phyloP scores from a whole-genome alignment of 371 early-diverging fungal genomes.

The Zychaea mexicana region DNA sequence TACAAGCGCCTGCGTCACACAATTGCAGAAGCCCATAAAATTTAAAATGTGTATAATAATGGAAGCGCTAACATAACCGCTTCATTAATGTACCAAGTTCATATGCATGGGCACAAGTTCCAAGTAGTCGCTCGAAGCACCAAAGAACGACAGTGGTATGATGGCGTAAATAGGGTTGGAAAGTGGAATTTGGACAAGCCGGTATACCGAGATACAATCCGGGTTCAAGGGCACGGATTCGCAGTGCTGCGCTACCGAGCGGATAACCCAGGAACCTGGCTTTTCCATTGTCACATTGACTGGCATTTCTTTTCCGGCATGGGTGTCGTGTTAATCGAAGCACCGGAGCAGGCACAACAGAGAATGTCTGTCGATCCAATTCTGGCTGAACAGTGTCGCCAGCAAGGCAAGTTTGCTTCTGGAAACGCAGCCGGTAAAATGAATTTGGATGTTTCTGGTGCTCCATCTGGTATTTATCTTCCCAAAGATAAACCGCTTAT shows the following conservation, averaged over 20 bases:
- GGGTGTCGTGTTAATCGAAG: conserved; percentile 65
- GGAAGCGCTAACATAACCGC: background rate
- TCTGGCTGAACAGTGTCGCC: conserved; percentile 31
- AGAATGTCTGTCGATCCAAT: conserved; percentile 33
- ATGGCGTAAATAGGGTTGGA: conserved; percentile 26
- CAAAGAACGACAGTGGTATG: conserved; percentile 19
- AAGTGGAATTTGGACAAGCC: conserved; percentile 52
- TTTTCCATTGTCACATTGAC: conserved; percentile 79
- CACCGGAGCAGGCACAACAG: conserved; percentile 59
- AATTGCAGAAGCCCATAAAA: too few relatives aligned
- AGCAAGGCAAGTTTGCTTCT: conserved; percentile 47
- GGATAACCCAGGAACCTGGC: conserved; percentile 80
- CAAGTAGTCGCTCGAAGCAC: conserved; percentile 63
- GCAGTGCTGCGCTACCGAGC: conserved; percentile 69
- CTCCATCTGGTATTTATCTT: conserved; percentile 41
- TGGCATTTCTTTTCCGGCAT: conserved; percentile 76
- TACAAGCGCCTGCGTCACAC: background rate
- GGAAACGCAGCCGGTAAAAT: conserved; percentile 78
- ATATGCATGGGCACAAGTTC: conserved; percentile 84
- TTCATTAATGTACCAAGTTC: conserved; percentile 44
- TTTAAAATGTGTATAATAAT: background rate
- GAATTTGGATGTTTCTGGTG: conserved; percentile 60
- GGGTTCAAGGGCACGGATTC: conserved; percentile 55
- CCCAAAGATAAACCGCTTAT: background rate
- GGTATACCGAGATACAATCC: conserved; percentile 67